Evolutionary conservation across 1,284 basidiomycete genomes (phyloP), one percentile per base, ranked within the genome.

Genomic region (Ganoderma boninense): DNA sequence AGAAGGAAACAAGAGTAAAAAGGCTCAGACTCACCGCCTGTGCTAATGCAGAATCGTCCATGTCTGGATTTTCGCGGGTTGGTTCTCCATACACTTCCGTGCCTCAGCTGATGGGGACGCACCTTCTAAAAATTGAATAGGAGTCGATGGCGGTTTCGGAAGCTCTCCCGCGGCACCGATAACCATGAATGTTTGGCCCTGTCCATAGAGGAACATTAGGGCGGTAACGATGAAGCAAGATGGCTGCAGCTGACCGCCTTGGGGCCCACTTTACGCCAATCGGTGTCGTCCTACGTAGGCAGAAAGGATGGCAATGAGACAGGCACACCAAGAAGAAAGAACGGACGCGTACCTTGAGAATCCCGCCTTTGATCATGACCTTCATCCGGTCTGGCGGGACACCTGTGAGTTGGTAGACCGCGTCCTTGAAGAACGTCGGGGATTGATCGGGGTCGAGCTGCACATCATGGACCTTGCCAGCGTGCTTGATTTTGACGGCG

Each of bases 281-380:
- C 90, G 0, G 94, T 89, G 75, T 97, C 94, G 77, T 98, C 96
- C 94, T 96, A 67, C 64, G 35, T 23, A 65, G 44, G 38, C n/a
- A 46, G 7, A 57, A 18, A 64, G n/a, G 14, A 43, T 13, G 2
- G 16, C 5, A 2, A 38, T 46, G 16, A 16, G 18, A 7, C 5
- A 6, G 20, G 13, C 4, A 35, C 4, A 32, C 0, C 8, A 2
- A 35, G 23, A 42, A n/a, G 18, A 59, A 18, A 73, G 54, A 5
- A 46, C 2, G 26, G 2, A 4, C 20, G 20, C 78, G 26, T 66
- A 92, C 94, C 88, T 96, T 97, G 79, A 98, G 87, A 75, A 95
- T 87, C n/a, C 95, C 95, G 62, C 95, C 95, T 80, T 98, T 98
- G 80, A 97, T 87, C 94, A 98, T 97, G 73, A 99, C 94, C 83